phyloP scores from a whole-genome alignment of 139 green algal genomes.

The Auxenochlorella pyrenoidosa region DNA sequence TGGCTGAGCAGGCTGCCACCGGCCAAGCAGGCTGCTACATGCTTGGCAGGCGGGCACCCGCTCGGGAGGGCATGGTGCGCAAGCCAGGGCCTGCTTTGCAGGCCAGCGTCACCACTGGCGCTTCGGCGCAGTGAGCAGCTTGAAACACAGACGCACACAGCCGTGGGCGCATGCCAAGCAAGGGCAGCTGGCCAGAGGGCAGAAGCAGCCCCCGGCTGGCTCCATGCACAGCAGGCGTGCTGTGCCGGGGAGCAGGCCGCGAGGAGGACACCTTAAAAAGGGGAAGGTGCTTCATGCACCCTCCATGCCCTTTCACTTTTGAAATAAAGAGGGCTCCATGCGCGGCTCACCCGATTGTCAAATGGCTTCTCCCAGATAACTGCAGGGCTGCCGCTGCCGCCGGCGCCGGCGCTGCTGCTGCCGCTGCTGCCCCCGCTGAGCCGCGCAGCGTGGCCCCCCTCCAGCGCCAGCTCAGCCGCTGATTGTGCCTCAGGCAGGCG shows the following conservation, averaged over 20 bases:
- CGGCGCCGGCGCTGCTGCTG: not conserved
- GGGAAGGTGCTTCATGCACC: too few species aligned
- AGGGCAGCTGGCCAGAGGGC: not conserved
- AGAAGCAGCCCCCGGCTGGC: not conserved
- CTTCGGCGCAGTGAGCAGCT: too few species aligned
- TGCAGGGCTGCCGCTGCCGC: conserved; percentile 4
- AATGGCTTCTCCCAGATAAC: conserved; percentile 14
- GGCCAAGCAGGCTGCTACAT: too few species aligned
- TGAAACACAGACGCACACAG: too few species aligned
- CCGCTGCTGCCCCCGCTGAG: not conserved
- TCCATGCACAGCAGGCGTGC: not conserved
- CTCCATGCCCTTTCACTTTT: too few species aligned
- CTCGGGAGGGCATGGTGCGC: not conserved
- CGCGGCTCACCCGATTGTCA: conserved; percentile 35
- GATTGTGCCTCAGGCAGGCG: conserved; percentile 72
- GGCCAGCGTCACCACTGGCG: not conserved
- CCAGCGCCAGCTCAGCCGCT: conserved; percentile 49
- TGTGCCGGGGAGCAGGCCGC: too few species aligned
- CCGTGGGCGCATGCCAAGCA: not conserved
- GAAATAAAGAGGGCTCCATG: too few species aligned
- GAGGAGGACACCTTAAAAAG: too few species aligned
- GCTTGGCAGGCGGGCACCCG: too few species aligned
- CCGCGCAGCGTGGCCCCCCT: not conserved
- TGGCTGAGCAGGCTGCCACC: too few species aligned
- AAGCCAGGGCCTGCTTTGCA: not conserved